Conservation (phyloP, 1,139 yeast species). For the Debaryomyces coudertii region DNA sequence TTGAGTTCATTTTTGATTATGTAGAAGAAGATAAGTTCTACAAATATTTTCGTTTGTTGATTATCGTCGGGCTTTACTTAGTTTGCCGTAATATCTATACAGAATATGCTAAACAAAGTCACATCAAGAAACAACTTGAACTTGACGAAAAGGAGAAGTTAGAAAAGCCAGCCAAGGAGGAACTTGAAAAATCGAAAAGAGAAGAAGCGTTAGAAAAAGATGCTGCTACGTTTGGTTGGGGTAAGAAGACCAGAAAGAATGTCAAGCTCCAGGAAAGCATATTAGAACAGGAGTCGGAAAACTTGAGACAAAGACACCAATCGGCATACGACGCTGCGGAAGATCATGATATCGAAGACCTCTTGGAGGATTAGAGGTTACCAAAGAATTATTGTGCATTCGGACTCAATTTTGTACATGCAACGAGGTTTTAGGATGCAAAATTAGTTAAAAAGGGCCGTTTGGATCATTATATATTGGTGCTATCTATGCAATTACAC, state of each 20-base stretch:
- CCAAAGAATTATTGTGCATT: background rate
- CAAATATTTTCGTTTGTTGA: constrained; percentile 41
- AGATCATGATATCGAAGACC: constrained; percentile 67
- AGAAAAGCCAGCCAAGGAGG: constrained; percentile 38
- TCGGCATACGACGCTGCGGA: constrained; percentile 57
- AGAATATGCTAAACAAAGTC: constrained; percentile 52
- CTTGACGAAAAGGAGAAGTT: constrained; percentile 49
- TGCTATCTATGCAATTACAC: too few relatives aligned
- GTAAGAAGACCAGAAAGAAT: constrained; percentile 66
- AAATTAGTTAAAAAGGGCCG: background rate
- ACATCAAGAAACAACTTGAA: constrained; percentile 52
- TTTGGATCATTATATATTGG: background rate
- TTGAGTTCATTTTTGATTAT: constrained; percentile 41
- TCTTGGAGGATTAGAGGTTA: constrained; percentile 53
- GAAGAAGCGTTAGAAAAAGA: constrained; percentile 38
- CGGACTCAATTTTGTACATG: background rate
- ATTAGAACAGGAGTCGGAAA: constrained; percentile 51
- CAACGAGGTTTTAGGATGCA: background rate
- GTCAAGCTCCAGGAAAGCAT: constrained; percentile 57
- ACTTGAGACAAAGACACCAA: constrained; percentile 47
- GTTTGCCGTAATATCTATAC: constrained; percentile 41
- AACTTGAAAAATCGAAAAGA: constrained; percentile 31
- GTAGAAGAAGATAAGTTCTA: constrained; percentile 37
- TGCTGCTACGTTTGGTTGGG: constrained; percentile 72
- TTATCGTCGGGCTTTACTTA: constrained; percentile 41